Evolutionary conservation across 148 eudicot species (phyloP).

Genomic region (Agrostemma githago): DNA sequence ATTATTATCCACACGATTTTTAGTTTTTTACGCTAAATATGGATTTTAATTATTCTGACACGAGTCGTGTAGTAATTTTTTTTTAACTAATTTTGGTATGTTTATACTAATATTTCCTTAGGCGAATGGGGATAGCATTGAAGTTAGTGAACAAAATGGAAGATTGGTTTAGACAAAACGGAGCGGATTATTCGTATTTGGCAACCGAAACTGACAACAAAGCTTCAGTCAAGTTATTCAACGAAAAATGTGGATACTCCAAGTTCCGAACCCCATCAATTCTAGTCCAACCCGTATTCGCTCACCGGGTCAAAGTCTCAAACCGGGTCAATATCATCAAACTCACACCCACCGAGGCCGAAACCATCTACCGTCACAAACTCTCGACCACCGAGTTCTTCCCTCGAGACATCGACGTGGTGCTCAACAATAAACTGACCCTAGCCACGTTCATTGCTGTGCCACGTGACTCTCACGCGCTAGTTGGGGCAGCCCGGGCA

Average conservation of each 20-base stretch:
- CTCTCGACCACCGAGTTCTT: constrained; percentile 85
- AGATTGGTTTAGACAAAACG: constrained; percentile 69
- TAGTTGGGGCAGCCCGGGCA: constrained; percentile 36
- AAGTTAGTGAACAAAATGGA: constrained; percentile 63
- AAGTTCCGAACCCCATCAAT: constrained; percentile 88
- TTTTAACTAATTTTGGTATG: not conserved
- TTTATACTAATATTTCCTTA: constrained; percentile 17
- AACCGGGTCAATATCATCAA: constrained; percentile 36
- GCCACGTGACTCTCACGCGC: constrained; percentile 30
- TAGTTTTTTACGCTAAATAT: no score
- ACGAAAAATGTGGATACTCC: constrained; percentile 68
- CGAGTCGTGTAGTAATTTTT: no score
- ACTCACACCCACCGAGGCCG: constrained; percentile 61
- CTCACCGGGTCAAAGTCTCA: constrained; percentile 46
- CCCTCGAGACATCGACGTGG: constrained; percentile 75
- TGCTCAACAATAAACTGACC: constrained; percentile 48
- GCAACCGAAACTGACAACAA: constrained; percentile 83
- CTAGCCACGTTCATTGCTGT: constrained; percentile 77
- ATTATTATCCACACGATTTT: no score
- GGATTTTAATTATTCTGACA: no score
- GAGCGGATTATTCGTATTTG: constrained; percentile 75
- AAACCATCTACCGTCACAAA: constrained; percentile 59
- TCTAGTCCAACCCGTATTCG: constrained; percentile 84
- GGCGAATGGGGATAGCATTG: constrained; percentile 79
- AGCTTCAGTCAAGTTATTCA: constrained; percentile 70